These are phyloP conservation scores for Chlorociboria aeruginascens DNA, from an alignment of 495 filamentous ascomycete genomes.

Conservation along the genomic window DNA sequence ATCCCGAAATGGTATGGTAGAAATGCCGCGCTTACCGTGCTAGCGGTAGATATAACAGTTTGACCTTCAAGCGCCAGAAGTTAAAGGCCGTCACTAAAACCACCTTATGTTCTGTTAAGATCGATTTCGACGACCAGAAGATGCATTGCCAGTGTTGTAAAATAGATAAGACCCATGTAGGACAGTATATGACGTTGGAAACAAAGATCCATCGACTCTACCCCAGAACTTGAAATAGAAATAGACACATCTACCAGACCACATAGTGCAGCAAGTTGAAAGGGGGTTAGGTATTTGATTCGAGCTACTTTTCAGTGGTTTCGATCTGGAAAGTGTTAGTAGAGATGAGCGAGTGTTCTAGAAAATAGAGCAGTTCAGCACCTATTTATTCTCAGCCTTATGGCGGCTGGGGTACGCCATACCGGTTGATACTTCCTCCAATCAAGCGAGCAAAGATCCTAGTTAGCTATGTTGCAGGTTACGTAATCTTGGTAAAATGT, in stretches of 20 bases:
- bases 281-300: conserved; percentile 13
- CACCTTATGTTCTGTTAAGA: no score
- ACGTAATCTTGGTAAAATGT: background rate
- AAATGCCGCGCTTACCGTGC: no score
- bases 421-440: background rate
- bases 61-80: no score
- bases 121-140: no score
- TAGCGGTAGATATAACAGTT: no score
- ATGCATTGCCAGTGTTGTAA: no score
- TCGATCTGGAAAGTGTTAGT: conserved; percentile 6
- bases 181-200: background rate
- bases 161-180: background rate
- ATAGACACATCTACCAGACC: conserved; percentile 9
- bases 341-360: background rate
- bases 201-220: conserved; percentile 3
- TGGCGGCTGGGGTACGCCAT: background rate
- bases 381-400: background rate
- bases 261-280: conserved; percentile 4
- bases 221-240: conserved; percentile 10
- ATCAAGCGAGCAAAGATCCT: background rate
- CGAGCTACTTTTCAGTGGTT: conserved; percentile 8
- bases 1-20: no score
- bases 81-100: no score
- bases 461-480: background rate
- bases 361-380: no score